Conservation (phyloP, 73 alveolate species). For the Uronychia setigera region DNA sequence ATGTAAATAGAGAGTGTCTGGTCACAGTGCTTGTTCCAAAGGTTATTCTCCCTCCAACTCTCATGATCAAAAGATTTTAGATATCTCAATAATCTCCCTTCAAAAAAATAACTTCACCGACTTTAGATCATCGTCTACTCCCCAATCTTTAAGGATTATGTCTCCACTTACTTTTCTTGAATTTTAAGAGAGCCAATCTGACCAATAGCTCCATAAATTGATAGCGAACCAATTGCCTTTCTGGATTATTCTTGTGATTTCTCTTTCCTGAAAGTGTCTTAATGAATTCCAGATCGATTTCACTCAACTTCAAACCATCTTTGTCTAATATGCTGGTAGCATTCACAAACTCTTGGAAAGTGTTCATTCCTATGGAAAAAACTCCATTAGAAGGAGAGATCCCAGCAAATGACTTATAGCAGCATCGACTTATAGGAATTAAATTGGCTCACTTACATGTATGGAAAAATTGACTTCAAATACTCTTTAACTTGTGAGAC, state of each 20-base stretch:
- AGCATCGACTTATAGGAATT: conserved; percentile 13
- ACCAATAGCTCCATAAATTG: conserved; percentile 35
- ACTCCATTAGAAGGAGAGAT: neutral
- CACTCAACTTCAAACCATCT: conserved; percentile 30
- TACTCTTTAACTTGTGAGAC: conserved; percentile 1
- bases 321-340: conserved; percentile 30
- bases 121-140: neutral
- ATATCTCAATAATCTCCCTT: neutral
- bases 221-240: conserved; percentile 24
- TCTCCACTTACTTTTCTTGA: neutral
- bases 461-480: conserved; percentile 17
- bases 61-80: neutral
- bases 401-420: neutral
- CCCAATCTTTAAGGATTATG: neutral
- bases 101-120: neutral
- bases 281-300: conserved; percentile 54
- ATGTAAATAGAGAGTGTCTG: conserved; percentile 27
- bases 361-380: conserved; percentile 47
- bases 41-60: conserved; percentile 44
- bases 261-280: conserved; percentile 60
- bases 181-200: conserved; percentile 17
- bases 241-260: conserved; percentile 41
- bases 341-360: conserved; percentile 37
- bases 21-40: conserved; percentile 73
- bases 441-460: conserved; percentile 15